A percentile compares a stretch with the other conserved stretches of the same genome.
Evolutionary conservation across 192 early-diverging fungal genomes (phyloP).

Genomic region (Lunasporangiospora selenospora): DNA sequence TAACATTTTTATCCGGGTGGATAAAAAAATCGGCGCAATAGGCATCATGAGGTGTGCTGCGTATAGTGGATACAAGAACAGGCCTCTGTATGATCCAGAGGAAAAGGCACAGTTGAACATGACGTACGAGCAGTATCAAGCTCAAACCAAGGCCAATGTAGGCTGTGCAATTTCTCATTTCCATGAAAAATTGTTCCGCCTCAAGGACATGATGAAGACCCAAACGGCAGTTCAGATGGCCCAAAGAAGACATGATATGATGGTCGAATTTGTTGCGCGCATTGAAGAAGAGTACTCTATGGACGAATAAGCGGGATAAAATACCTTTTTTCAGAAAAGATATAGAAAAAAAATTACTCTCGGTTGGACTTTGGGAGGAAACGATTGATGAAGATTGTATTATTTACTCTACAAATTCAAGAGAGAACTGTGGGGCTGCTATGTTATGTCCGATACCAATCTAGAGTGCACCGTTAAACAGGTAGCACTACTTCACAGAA

Average conservation of each 20-base stretch:
- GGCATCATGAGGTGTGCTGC: slow-evolving; percentile 74
- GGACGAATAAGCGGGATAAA: slow-evolving; percentile 44
- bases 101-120: slow-evolving; percentile 59
- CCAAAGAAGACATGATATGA: slow-evolving; percentile 60
- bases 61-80: slow-evolving; percentile 70
- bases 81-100: slow-evolving; percentile 59
- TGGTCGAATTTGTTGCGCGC: slow-evolving; percentile 62
- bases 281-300: slow-evolving; percentile 62
- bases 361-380: too few relatives aligned
- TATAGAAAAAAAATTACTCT: too few relatives aligned
- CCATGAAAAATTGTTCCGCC: slow-evolving; percentile 71
- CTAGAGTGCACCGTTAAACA: too few relatives aligned
- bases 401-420: too few relatives aligned
- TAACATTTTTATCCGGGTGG: too few relatives aligned
- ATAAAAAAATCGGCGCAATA: too few relatives aligned
- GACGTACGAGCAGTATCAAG: slow-evolving; percentile 66
- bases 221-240: slow-evolving; percentile 59
- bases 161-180: slow-evolving; percentile 72
- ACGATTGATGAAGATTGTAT: too few relatives aligned
- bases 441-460: too few relatives aligned
- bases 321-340: too few relatives aligned
- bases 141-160: slow-evolving; percentile 50
- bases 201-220: slow-evolving; percentile 73
- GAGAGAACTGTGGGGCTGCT: too few relatives aligned
- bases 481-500: too few relatives aligned